Evolutionary conservation across 805 yeast species (phyloP), one percentile per base, ranked within the genome.

Genomic region (Torulaspora quercuum): DNA sequence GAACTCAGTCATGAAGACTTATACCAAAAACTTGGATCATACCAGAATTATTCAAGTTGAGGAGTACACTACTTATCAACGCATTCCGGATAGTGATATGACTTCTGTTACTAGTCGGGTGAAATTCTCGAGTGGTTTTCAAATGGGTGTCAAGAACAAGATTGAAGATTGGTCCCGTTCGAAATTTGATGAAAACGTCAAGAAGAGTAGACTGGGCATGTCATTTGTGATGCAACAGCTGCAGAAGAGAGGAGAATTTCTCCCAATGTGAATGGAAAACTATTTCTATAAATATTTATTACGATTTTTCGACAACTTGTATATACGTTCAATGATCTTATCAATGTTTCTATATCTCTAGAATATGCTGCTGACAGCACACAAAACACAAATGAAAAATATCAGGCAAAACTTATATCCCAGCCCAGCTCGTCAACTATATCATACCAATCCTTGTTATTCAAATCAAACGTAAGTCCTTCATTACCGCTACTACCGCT

Each of bases 11-110:
- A 68, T 89, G 73, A 52, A 66, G 39, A 75, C 94, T 2, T 88
- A 84, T 64, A 80, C 86, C 10, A 72, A 87, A 44, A 89, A 89
- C 57, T 62, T 89, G 31, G 97, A 90, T 56, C 96, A 90, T 57
- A 77, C 83, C 1, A 72, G 73, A 45, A 75, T 89, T 35, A 73
- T 89, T 42, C 70, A 80, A 46, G 82, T 89, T 11, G 95, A 86
- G 55, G 97, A 89, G 55, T 75, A 64, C 49, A 75, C 87, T 14
- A 68, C 65, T 2, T 89, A 82, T 57, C 45, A 61, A 9, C 66
- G 57, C 33, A 61, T 65, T 26, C 50, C 51, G 1, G 57, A 51
- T 3, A 46, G 43, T 14, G 39, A 55, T 1, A 43, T 43, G 14
- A 79, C 84, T 0, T 48, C 52, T 5, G 84, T 82, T 5, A 58